These are phyloP conservation scores for Rhizoctonia solani DNA, from an alignment of 1,284 basidiomycete genomes.

Conservation along the genomic window DNA sequence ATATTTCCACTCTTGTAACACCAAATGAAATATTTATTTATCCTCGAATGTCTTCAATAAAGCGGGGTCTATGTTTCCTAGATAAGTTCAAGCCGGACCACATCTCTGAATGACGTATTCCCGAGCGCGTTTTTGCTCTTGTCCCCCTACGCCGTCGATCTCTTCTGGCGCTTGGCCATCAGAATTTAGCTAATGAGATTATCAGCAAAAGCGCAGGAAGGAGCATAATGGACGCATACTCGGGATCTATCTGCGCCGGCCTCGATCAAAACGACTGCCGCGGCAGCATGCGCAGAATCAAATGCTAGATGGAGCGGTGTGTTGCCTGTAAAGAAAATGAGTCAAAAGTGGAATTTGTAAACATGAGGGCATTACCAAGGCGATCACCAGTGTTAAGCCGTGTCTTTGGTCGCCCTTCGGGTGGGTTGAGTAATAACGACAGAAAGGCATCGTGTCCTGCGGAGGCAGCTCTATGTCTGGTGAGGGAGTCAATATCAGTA, in stretches of 20 bases:
- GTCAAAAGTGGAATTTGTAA: slow-evolving; percentile 16
- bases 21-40: no score
- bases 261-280: slow-evolving; percentile 85
- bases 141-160: slow-evolving; percentile 82
- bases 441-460: slow-evolving; percentile 89
- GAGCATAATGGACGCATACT: slow-evolving; percentile 54
- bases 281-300: slow-evolving; percentile 90
- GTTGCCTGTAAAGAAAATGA: slow-evolving; percentile 62
- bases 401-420: slow-evolving; percentile 66
- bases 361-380: slow-evolving; percentile 57
- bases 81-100: slow-evolving; percentile 48
- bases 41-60: not conserved
- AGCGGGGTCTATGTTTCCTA: not conserved
- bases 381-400: slow-evolving; percentile 86
- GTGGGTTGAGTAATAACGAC: slow-evolving; percentile 74
- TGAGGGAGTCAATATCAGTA: slow-evolving; percentile 22
- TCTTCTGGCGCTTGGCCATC: slow-evolving; percentile 85
- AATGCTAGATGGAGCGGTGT: slow-evolving; percentile 95
- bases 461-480: slow-evolving; percentile 90
- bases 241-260: slow-evolving; percentile 89
- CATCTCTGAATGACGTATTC: slow-evolving; percentile 74
- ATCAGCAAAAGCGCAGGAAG: slow-evolving; percentile 38
- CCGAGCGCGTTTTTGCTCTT: slow-evolving; percentile 77
- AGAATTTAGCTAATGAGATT: slow-evolving; percentile 63
- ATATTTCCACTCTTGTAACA: no score